These are phyloP conservation scores for Wallemia ichthyophaga DNA, from an alignment of 1,284 basidiomycete species.

Conservation along the genomic window DNA sequence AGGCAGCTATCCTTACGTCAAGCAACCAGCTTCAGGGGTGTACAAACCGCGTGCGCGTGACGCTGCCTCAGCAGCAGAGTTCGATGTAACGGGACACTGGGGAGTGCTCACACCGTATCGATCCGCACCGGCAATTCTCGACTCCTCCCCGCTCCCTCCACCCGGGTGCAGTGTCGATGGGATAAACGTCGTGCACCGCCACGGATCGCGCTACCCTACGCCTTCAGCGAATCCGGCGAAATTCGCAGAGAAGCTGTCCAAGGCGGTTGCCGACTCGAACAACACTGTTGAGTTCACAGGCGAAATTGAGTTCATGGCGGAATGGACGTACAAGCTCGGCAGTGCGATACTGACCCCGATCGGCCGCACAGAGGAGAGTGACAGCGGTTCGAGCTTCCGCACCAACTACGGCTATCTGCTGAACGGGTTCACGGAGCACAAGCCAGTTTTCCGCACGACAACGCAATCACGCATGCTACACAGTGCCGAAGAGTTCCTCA, in stretches of 20 bases:
- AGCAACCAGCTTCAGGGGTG: slow-evolving; percentile 18
- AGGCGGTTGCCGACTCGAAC: background rate
- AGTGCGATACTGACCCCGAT: background rate
- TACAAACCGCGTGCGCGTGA: slow-evolving; percentile 14
- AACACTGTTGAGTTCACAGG: slow-evolving; percentile 9
- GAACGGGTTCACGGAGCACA: slow-evolving; percentile 12
- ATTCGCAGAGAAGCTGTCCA: slow-evolving; percentile 12
- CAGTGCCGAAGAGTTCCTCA: background rate
- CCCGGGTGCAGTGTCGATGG: slow-evolving; percentile 2
- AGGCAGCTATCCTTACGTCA: slow-evolving; percentile 16
- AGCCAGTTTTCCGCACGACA: slow-evolving; percentile 19
- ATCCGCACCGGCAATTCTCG: slow-evolving; percentile 23
- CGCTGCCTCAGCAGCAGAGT: slow-evolving; percentile 7
- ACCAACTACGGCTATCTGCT: slow-evolving; percentile 18
- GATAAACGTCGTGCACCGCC: slow-evolving; percentile 8
- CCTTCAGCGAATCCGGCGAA: slow-evolving; percentile 9
- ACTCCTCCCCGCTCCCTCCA: slow-evolving; percentile 4
- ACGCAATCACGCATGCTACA: slow-evolving; percentile 19
- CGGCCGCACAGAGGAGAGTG: background rate
- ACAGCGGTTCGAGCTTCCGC: slow-evolving; percentile 4
- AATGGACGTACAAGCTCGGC: slow-evolving; percentile 21
- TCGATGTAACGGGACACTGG: slow-evolving; percentile 41
- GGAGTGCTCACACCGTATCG: slow-evolving; percentile 63
- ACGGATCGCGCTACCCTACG: slow-evolving; percentile 17
- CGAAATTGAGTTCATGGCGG: slow-evolving; percentile 18